phyloP scores from a whole-genome alignment of 176 grass and related monocot species.

The Canna indica region DNA sequence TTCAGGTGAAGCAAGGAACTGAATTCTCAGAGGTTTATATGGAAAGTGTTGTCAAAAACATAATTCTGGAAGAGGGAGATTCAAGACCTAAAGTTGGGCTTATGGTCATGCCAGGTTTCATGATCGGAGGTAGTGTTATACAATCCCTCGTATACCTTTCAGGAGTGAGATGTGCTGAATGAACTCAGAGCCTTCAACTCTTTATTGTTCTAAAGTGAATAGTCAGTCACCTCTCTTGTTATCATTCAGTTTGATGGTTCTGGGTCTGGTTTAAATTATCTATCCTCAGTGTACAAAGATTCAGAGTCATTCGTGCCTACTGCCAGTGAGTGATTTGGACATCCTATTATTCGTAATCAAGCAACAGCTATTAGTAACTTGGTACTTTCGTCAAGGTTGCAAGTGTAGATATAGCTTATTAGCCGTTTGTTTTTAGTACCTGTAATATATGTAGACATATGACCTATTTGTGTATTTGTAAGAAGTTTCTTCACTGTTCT shows the following conservation, averaged over 20 bases:
- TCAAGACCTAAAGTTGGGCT: slow-evolving; percentile 3
- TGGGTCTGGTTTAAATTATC: not conserved
- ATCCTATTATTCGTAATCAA: not conserved
- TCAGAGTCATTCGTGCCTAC: not conserved
- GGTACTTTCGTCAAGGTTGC: not conserved
- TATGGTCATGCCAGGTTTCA: slow-evolving; percentile 9
- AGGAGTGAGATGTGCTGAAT: not conserved
- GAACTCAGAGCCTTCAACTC: not conserved
- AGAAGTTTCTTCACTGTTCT: not conserved
- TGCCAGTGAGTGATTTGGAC: not conserved
- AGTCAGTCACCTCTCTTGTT: not conserved
- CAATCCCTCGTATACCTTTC: slow-evolving; percentile 4
- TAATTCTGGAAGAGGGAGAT: not conserved
- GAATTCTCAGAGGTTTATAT: slow-evolving; percentile 9
- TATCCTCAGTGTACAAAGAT: not conserved
- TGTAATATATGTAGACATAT: not conserved
- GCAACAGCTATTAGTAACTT: not conserved
- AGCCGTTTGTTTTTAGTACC: not conserved
- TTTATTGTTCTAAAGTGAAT: not conserved
- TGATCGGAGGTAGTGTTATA: slow-evolving; percentile 9
- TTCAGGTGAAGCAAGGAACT: slow-evolving; percentile 4
- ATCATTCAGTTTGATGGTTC: not conserved
- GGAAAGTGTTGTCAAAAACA: slow-evolving; percentile 7
- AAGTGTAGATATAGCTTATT: not conserved
- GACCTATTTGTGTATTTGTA: not conserved